Evolutionary conservation across 208 protist genomes (phyloP).

Genomic region (Zelonia costaricensis): DNA sequence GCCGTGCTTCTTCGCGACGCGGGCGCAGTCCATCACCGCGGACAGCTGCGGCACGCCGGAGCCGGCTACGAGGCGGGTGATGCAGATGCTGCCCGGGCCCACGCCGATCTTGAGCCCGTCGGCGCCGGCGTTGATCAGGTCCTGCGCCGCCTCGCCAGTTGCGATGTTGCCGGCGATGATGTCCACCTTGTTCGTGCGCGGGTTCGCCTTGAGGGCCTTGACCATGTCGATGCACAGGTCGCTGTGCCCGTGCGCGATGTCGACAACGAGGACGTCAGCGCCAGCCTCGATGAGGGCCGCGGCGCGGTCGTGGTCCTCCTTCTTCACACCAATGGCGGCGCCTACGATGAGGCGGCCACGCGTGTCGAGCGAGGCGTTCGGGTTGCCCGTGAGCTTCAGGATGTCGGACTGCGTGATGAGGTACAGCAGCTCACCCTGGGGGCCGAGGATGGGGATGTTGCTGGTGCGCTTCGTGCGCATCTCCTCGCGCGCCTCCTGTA

Average conservation of each 20-base stretch:
- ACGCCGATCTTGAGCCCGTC: constrained; percentile 92
- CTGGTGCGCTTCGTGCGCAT: constrained; percentile 60
- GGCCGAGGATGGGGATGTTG: constrained; percentile 74
- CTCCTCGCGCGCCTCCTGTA: constrained; percentile 64
- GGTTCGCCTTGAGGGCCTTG: constrained; percentile 65
- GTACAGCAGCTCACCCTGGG: constrained; percentile 59
- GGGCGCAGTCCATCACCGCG: constrained; percentile 76
- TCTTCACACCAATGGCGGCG: constrained; percentile 87
- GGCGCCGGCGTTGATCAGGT: constrained; percentile 88
- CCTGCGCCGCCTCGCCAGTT: constrained; percentile 71
- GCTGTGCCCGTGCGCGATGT: constrained; percentile 93
- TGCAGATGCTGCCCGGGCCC: constrained; percentile 88
- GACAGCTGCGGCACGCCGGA: constrained; percentile 87
- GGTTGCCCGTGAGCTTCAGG: constrained; percentile 78
- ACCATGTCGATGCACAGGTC: constrained; percentile 87
- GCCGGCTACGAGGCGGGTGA: constrained; percentile 86
- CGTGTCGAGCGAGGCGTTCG: constrained; percentile 66
- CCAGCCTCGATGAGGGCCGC: constrained; percentile 68
- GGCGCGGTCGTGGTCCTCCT: constrained; percentile 67
- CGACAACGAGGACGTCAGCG: constrained; percentile 86
- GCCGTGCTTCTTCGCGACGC: constrained; percentile 58
- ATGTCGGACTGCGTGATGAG: constrained; percentile 86
- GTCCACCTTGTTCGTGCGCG: constrained; percentile 61
- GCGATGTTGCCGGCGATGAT: constrained; percentile 92
- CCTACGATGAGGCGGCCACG: constrained; percentile 81